A percentile compares a stretch with the other conserved stretches of the same genome.
These are phyloP conservation scores for Hymenoscyphus scutula DNA, from an alignment of 2,329 filamentous ascomycete genomes.

Conservation along the genomic window DNA sequence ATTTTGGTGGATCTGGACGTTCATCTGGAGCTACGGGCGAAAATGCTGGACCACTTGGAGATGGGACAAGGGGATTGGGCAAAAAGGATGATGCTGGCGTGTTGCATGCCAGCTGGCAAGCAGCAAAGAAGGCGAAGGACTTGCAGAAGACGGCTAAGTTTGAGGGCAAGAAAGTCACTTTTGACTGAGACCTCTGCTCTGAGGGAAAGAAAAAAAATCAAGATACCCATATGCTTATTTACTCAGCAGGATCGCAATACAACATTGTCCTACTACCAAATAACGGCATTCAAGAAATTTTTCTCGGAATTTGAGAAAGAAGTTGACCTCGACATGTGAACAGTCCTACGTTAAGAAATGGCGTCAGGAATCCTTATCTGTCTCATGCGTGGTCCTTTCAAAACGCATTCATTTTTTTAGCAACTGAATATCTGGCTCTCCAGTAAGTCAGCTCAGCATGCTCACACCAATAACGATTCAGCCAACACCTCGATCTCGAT, in stretches of 20 bases:
- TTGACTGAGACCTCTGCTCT: conserved; percentile 43
- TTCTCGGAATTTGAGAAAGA: background rate
- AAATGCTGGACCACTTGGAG: conserved; percentile 23
- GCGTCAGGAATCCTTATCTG: too few relatives aligned
- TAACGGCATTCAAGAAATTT: too few relatives aligned
- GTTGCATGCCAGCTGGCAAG: conserved; percentile 62
- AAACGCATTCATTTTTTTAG: too few relatives aligned
- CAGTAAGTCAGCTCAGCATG: too few relatives aligned
- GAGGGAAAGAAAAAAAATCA: background rate
- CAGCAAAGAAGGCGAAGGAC: conserved; percentile 58
- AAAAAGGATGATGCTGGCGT: conserved; percentile 50
- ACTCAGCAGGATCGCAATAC: background rate
- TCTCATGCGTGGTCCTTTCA: too few relatives aligned
- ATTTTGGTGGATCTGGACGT: conserved; percentile 12
- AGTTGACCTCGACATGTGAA: background rate
- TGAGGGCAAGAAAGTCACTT: conserved; percentile 56
- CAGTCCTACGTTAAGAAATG: too few relatives aligned
- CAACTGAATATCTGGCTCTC: too few relatives aligned
- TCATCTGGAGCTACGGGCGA: conserved; percentile 27
- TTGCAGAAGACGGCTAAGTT: conserved; percentile 51
- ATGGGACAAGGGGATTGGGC: conserved; percentile 27
- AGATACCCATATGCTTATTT: conserved; percentile 17
- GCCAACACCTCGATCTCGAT: too few relatives aligned
- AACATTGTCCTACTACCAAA: background rate
- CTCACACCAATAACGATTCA: too few relatives aligned